A percentile compares a stretch with the other conserved stretches of the same genome.
Conservation (phyloP, 805 yeast genomes). For the Wickerhamiella musiphila region DNA sequence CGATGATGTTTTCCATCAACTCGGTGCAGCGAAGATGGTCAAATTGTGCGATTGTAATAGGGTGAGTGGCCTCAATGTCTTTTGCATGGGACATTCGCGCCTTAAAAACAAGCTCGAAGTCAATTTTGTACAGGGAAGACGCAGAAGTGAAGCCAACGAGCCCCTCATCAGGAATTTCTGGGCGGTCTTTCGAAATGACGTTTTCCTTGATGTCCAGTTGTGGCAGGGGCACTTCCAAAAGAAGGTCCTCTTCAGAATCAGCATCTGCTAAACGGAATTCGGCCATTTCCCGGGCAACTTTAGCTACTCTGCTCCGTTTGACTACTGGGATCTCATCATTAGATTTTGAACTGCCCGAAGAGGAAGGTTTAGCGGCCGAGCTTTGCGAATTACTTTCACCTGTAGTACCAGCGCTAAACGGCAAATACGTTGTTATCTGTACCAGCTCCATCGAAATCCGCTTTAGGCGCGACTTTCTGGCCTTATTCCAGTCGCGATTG, state of each 20-base stretch:
- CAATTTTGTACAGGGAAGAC: conserved; percentile 21
- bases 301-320: conserved; percentile 18
- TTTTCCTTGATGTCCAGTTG: conserved; percentile 14
- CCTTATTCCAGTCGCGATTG: conserved; percentile 23
- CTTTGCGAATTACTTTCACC: conserved; percentile 16
- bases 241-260: conserved; percentile 15
- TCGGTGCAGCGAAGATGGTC: conserved; percentile 21
- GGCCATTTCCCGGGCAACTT: conserved; percentile 15
- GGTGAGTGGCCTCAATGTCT: conserved; percentile 22
- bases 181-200: conserved; percentile 19
- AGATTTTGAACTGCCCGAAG: too few relatives aligned
- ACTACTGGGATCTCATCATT: too few relatives aligned
- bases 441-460: conserved; percentile 21
- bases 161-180: conserved; percentile 22
- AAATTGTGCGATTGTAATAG: conserved; percentile 23
- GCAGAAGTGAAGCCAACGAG: conserved; percentile 22
- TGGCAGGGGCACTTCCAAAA: conserved; percentile 18
- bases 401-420: conserved; percentile 1
- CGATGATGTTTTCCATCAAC: conserved; percentile 20
- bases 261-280: conserved; percentile 15
- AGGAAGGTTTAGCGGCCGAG: too few relatives aligned
- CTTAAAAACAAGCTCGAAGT: conserved; percentile 19
- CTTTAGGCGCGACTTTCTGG: conserved; percentile 23
- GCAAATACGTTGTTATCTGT: conserved; percentile 20
- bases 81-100: conserved; percentile 23